Base-by-base conservation (phyloP, 805 yeast species). In the Scheffersomyces coipomensis region DNA sequence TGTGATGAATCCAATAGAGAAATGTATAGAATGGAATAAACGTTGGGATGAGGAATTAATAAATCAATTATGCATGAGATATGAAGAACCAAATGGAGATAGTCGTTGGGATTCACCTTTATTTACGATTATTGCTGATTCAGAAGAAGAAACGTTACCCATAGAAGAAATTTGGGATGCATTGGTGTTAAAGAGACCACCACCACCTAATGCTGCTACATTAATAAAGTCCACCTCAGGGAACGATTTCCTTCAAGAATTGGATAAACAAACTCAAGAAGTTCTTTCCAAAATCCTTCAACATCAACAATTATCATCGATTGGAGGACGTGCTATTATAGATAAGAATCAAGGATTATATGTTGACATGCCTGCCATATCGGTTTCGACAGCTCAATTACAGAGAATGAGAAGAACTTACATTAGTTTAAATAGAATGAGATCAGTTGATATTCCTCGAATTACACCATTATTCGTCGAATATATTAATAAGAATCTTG, bases 71-170 rank as follows among this genome's bases (percentile, higher is more conserved):
- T 75, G 79, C 3, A 85, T 89, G 79, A 64, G 99, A 43, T 93
- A 83, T 55, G 99, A 93, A 62, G 99, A 93, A 58, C 99, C 99
- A 0, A 85, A 88, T 55, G 80, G 81, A 23, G 77, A 78, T 52
- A 78, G 83, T 19, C 67, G 97, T 43, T 93, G 99, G 99, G 99
- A 93, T 55, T 80, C 95, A 3, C 99, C 99, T 5, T 65, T 91
- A 44, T 82, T 89, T 55, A 79, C 88, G 0, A 62, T 90, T 1
- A 75, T 81, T 3, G 75, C 68, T 51, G 79, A 76, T 35, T 52
- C 58, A 30, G 61, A 55, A 10, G 82, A 83, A 23, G 67, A 66
- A 12, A 63, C 61, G 2, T 53, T 83, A 19, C 86, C 89, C 0
- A 59, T 83, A 16, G 84, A 83, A 1, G 85, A 79, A 13, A 74